Evolutionary conservation across 352 stramenopile genomes (phyloP).

Genomic region (Discostella stelligera): DNA sequence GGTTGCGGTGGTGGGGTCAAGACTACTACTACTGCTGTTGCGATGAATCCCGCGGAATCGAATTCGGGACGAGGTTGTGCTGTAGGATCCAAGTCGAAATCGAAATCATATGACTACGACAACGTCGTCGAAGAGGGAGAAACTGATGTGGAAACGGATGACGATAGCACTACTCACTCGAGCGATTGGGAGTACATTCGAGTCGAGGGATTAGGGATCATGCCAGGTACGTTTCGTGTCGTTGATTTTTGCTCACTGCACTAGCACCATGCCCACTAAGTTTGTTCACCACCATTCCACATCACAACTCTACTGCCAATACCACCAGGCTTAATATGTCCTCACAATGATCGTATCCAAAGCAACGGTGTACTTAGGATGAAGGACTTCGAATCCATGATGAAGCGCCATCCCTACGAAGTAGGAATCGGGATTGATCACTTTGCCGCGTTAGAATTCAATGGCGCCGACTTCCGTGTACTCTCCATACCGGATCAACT

Average conservation of each 20-base stretch:
- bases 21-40: too few relatives aligned
- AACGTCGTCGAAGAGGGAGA: constrained; percentile 4
- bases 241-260: neutral
- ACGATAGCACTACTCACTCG: constrained; percentile 4
- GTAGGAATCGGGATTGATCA: constrained; percentile 55
- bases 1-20: constrained; percentile 3
- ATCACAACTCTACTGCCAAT: neutral
- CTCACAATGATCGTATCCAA: constrained; percentile 77
- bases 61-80: neutral
- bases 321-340: constrained; percentile 60
- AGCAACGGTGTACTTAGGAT: constrained; percentile 72
- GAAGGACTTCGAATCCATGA: constrained; percentile 74
- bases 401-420: constrained; percentile 52
- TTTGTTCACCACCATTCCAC: neutral
- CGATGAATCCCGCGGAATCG: neutral
- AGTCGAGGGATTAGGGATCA: constrained; percentile 63
- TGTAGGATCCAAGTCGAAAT: constrained; percentile 5
- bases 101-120: neutral
- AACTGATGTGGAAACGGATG: constrained; percentile 2
- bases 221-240: constrained; percentile 59
- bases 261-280: neutral
- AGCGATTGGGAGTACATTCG: constrained; percentile 76
- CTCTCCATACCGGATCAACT: constrained; percentile 34
- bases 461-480: constrained; percentile 43
- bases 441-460: constrained; percentile 44